phyloP scores from a whole-genome alignment of 352 stramenopile genomes.

The Blastocystis sp. region DNA sequence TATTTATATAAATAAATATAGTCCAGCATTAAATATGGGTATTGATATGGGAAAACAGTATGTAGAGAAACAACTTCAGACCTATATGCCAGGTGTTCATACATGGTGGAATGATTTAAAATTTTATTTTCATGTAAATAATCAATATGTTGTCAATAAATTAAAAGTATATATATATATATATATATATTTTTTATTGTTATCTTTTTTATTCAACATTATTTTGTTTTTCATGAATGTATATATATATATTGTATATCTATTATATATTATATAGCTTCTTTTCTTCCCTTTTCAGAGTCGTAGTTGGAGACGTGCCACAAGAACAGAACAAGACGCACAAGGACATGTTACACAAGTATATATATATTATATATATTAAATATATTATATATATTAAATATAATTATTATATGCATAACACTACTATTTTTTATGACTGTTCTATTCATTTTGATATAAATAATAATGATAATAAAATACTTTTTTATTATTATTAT shows the following conservation, averaged over 20 bases:
- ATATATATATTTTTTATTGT: slow-evolving; percentile 55
- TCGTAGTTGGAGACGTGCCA: slow-evolving; percentile 60
- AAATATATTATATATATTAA: slow-evolving; percentile 13
- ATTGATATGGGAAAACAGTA: too few relatives aligned
- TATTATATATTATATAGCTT: slow-evolving; percentile 45
- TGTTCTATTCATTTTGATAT: background rate
- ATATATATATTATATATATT: slow-evolving; percentile 53
- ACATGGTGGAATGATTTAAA: slow-evolving; percentile 36
- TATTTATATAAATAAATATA: too few relatives aligned
- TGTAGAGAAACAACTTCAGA: too few relatives aligned
- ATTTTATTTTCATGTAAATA: slow-evolving; percentile 44
- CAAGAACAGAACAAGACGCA: slow-evolving; percentile 32
- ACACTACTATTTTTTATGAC: slow-evolving; percentile 4
- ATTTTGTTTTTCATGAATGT: slow-evolving; percentile 62
- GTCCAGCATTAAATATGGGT: too few relatives aligned
- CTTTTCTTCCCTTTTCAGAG: slow-evolving; percentile 62
- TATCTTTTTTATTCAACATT: too few relatives aligned
- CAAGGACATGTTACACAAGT: too few relatives aligned
- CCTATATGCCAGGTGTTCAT: too few relatives aligned
- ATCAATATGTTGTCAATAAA: slow-evolving; percentile 40
- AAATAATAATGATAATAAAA: slow-evolving; percentile 43
- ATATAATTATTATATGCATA: background rate
- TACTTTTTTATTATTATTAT: too few relatives aligned
- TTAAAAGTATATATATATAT: slow-evolving; percentile 7
- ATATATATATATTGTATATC: slow-evolving; percentile 2